Conservation (phyloP, 2,329 filamentous ascomycete genomes). For the Trichoderma sp. region DNA sequence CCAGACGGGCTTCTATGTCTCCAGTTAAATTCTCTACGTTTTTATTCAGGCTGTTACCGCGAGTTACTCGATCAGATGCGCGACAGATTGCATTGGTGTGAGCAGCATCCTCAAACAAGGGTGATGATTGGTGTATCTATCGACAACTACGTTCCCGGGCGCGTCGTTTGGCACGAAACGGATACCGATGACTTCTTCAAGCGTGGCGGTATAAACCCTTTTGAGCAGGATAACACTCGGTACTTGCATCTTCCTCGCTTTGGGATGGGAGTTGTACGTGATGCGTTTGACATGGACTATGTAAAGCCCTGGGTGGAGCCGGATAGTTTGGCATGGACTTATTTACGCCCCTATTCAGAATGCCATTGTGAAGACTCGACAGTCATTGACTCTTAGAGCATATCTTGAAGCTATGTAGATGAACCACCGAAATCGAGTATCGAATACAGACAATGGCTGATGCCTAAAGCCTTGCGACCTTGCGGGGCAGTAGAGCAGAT, state of each 20-base stretch:
- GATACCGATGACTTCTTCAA: background rate
- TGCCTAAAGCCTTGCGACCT: background rate
- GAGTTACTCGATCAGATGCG: background rate
- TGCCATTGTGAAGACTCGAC: too few relatives aligned
- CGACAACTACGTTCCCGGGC: background rate
- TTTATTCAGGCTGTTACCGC: background rate
- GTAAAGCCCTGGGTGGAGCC: background rate
- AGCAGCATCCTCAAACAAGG: background rate
- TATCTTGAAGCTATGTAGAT: background rate
- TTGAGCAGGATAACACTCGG: background rate
- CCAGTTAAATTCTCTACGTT: background rate
- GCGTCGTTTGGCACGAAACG: background rate
- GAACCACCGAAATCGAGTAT: background rate
- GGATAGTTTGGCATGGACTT: too few relatives aligned
- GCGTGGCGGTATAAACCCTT: background rate
- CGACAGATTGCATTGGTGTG: background rate
- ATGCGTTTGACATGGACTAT: background rate
- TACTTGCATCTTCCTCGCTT: background rate
- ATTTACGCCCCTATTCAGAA: too few relatives aligned
- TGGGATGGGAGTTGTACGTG: background rate
- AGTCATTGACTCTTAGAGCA: background rate
- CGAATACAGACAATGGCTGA: background rate
- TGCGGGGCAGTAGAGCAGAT: background rate
- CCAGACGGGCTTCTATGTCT: background rate
- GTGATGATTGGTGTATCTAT: background rate